phyloP scores from a whole-genome alignment of 805 yeast genomes.

The Nakazawaea populi region DNA sequence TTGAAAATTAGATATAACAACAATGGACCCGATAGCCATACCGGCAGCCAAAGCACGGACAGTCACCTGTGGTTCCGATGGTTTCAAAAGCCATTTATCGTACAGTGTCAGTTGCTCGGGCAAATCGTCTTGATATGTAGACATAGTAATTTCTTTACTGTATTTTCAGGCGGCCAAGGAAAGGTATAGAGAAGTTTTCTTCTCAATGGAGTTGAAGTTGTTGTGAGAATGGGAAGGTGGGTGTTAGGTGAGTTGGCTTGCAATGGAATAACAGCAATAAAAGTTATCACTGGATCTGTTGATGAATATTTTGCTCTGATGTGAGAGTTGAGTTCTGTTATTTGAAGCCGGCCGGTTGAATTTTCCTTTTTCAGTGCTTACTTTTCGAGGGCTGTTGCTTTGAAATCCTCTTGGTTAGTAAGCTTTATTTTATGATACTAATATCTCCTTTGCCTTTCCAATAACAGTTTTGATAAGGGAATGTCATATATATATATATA shows the following conservation, averaged over 20 bases:
- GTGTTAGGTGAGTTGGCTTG: too few relatives aligned
- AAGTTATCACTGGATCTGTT: neutral
- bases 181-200: too few relatives aligned
- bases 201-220: too few relatives aligned
- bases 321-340: too few relatives aligned
- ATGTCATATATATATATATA: too few relatives aligned
- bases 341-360: neutral
- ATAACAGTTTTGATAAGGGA: too few relatives aligned
- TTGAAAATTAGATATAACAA: slow-evolving; percentile 86
- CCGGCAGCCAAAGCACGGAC: slow-evolving; percentile 72
- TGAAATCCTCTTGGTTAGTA: too few relatives aligned
- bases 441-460: too few relatives aligned
- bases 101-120: neutral
- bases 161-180: neutral
- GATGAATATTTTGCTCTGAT: too few relatives aligned
- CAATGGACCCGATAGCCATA: slow-evolving; percentile 77
- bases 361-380: neutral
- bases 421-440: too few relatives aligned
- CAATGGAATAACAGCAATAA: neutral
- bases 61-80: slow-evolving; percentile 60
- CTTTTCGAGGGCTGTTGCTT: too few relatives aligned
- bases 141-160: neutral
- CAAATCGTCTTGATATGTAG: neutral
- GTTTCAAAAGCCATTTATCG: slow-evolving; percentile 38
- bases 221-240: too few relatives aligned